Evolutionary conservation across 805 yeast genomes (phyloP), one percentile per base, ranked within the genome.

Genomic region (Isabelozyma pseudorhagii): DNA sequence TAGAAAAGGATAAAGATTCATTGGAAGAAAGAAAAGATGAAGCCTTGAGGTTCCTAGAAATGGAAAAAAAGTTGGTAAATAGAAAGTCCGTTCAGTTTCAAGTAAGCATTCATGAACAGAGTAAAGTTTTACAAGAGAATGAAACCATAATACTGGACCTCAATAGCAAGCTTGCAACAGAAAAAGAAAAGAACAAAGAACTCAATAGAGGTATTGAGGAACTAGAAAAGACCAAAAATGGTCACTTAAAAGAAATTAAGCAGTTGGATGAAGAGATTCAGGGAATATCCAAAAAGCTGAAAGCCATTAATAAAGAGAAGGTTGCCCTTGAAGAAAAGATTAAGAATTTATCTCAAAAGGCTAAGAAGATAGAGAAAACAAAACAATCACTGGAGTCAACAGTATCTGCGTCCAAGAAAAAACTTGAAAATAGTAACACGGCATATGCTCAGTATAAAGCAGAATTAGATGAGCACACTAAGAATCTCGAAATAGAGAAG

Each of bases 321-420:
- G 89, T 89, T 10, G 78, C 92, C 4, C 67, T 81, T 47, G 92
- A 89, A 55, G 97, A 93, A 66, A 86, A 83, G 65, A 69, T 78
- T 47, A 90, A 87, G 66, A 89, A 87, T 62, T 65, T 83, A 41
- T 76, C 69, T 31, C 74, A 71, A 34, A 87, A 86, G 58, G 74
- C 74, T 41, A 80, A 78, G 55, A 88, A 87, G 57, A 71, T 82
- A 1, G 76, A 74, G 46, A 87, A 86, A 57, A 64, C 78, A 0
- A 71, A 83, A 40, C 74, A 74, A 14, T 59, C 75, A 3, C 80
- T 85, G 45, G 71, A 70, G 10, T 72, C 72, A 31, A 66, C 78
- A 0, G 58, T 82, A 5, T 63, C 68, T 1, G 74, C 80, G 34
- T 69, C 82, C 3, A 72, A 77, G 39, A 61, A 71, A 15, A 79